Base-by-base conservation (phyloP, 73 alveolate species). In the Halteria grandinella region DNA sequence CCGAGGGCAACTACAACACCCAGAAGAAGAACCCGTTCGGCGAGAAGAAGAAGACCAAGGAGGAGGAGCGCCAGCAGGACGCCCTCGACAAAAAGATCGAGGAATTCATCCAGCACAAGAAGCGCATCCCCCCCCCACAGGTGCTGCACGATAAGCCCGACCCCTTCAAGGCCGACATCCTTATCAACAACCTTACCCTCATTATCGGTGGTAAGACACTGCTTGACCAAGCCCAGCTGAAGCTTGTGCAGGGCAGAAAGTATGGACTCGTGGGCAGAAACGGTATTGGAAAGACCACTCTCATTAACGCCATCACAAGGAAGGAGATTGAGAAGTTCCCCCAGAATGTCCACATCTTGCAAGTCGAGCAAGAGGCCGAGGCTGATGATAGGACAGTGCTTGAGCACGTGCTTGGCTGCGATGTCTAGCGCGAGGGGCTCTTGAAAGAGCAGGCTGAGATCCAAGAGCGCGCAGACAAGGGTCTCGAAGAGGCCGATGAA, bases 221-320 rank as follows among this genome's bases (percentile, higher is more conserved):
- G 51, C 87, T 97, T 44, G 98, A 93, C 40, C 97, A 88, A 40
- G 96, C 99, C n/a, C 57, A 80, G 5, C 88, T 97, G 25, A 93
- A 87, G 85, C 89, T 97, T 37, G 87, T 93, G 25, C 83, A 60
- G 78, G 99, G 99, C 2, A 86, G 97, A 64, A 97, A 96, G 81
- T 97, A 97, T 83, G 98, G 98, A 69, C 88, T 97, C 44, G 95
- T 97, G 4, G 99, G 99, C 40, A 94, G 99, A 90, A 97, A 97
- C 78, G 99, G 99, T 79, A 94, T 97, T 45, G 99, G 99, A 27
- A 95, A 95, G 88, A 95, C 99, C n/a, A 95, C 99, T 29, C 89
- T 96, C 57, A 89, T 96, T 71, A 96, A 96, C 81, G 97, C 97
- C 31, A 87, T 96, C 8, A 95, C 97, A n/a, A 82, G 98, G 73